Conservation (phyloP, 129 eudicot species). For the Oenanthe sinensis region DNA sequence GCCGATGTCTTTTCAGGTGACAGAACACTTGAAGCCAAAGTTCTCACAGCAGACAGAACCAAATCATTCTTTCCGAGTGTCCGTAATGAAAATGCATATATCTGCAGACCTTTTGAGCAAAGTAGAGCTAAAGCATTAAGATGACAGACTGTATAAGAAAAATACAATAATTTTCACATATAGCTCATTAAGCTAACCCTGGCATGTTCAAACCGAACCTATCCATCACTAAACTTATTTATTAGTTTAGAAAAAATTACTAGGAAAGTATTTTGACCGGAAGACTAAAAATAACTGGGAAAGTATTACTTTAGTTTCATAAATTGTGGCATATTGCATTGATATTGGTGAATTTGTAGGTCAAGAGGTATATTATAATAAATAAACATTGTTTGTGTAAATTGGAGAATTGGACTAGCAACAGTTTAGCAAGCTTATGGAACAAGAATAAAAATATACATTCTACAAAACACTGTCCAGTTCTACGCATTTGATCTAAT, state of each 20-base stretch:
- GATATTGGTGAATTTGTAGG: no score
- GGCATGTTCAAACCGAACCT: neutral
- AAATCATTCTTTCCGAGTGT: constrained; percentile 63
- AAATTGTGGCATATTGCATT: no score
- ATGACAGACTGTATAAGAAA: constrained; percentile 7
- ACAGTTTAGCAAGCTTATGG: neutral
- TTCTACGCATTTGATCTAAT: neutral
- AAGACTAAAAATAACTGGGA: neutral
- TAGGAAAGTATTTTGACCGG: neutral
- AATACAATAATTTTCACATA: neutral
- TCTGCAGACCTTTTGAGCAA: constrained; percentile 59
- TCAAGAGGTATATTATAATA: no score
- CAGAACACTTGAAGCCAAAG: constrained; percentile 51
- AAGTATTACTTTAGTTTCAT: no score
- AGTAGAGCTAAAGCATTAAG: constrained; percentile 44
- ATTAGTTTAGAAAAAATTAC: neutral
- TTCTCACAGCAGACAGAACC: constrained; percentile 55
- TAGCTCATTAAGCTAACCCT: neutral
- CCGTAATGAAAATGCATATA: constrained; percentile 73
- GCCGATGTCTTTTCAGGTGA: constrained; percentile 49
- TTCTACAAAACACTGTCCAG: neutral
- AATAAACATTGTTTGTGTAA: no score
- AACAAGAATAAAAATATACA: neutral
- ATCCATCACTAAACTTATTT: neutral
- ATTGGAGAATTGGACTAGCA: no score